Percentiles rank a stretch among this genome's conserved stretches.
phyloP scores from a whole-genome alignment of 2,329 filamentous ascomycete species.

The Calonectria pseudoturangicola region DNA sequence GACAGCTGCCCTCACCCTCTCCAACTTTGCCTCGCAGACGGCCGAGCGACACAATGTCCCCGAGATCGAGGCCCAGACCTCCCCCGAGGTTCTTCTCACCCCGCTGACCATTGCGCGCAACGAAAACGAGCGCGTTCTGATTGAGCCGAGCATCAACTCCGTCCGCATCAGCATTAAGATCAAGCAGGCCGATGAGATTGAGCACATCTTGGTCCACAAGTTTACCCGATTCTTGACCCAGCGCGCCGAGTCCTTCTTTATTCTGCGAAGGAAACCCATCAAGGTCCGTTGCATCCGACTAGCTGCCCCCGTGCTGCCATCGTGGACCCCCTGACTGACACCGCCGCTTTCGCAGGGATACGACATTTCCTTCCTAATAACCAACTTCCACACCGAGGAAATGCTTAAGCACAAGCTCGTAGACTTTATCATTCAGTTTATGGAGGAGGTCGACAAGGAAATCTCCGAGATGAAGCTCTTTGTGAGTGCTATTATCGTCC shows the following conservation, averaged over 20 bases:
- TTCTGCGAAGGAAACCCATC: slow-evolving; percentile 85
- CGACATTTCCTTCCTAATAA: slow-evolving; percentile 98
- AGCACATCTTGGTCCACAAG: slow-evolving; percentile 98
- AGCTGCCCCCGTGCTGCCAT: slow-evolving; percentile 4
- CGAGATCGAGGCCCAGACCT: slow-evolving; percentile 94
- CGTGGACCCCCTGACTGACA: slow-evolving; percentile 45
- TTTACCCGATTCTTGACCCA: slow-evolving; percentile 94
- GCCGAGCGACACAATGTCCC: slow-evolving; percentile 98
- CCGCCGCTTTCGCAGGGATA: slow-evolving; percentile 80
- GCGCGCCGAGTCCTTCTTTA: slow-evolving; percentile 94
- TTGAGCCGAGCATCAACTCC: slow-evolving; percentile 97
- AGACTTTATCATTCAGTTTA: slow-evolving; percentile 99
- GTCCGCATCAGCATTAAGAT: slow-evolving; percentile 98
- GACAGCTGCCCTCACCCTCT: slow-evolving; percentile 89
- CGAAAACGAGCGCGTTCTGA: slow-evolving; percentile 96
- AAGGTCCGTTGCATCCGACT: slow-evolving; percentile 17
- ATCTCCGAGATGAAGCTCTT: slow-evolving; percentile 99
- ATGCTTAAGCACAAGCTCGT: slow-evolving; percentile 99
- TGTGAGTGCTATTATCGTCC: slow-evolving; percentile 73
- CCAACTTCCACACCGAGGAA: slow-evolving; percentile 98
- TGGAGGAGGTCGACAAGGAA: slow-evolving; percentile 99
- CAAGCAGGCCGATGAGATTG: slow-evolving; percentile 99
- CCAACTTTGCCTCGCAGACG: slow-evolving; percentile 98
- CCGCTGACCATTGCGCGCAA: slow-evolving; percentile 94
- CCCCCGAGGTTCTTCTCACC: slow-evolving; percentile 94